Conservation (phyloP, 495 filamentous ascomycete species). For the Venustampulla echinocandica region DNA sequence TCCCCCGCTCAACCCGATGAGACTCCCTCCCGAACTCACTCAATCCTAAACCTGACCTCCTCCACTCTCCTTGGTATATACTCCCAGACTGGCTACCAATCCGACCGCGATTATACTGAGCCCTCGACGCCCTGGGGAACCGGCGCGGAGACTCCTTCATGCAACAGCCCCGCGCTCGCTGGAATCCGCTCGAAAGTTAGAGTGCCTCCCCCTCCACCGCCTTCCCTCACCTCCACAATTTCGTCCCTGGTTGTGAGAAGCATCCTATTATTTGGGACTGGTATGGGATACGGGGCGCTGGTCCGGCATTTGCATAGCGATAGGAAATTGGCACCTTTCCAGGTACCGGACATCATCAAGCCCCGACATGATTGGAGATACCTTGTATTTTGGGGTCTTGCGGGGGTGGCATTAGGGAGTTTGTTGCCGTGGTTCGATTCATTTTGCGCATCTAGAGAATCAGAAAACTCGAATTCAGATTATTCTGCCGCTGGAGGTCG, state of each 20-base stretch:
- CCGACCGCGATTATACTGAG: constrained; percentile 34
- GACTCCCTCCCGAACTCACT: constrained; percentile 50
- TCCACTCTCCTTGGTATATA: constrained; percentile 91
- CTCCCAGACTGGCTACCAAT: constrained; percentile 51
- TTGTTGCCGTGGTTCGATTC: constrained; percentile 79
- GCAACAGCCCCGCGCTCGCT: not conserved
- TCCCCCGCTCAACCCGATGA: constrained; percentile 35
- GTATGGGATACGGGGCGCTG: constrained; percentile 75
- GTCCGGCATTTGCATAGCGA: constrained; percentile 75
- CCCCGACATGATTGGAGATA: constrained; percentile 55
- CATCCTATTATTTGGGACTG: constrained; percentile 67
- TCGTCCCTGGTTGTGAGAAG: constrained; percentile 33
- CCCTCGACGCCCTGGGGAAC: constrained; percentile 56
- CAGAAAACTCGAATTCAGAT: not conserved
- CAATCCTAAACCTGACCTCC: constrained; percentile 77
- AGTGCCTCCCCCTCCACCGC: constrained; percentile 13
- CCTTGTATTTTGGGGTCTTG: constrained; percentile 69
- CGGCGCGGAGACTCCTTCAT: constrained; percentile 52
- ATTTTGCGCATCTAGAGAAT: constrained; percentile 30
- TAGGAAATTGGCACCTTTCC: constrained; percentile 53
- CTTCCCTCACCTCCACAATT: constrained; percentile 22
- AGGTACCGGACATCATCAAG: constrained; percentile 47
- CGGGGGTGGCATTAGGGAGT: constrained; percentile 67
- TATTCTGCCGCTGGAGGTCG: constrained; percentile 25
- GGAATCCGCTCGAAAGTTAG: constrained; percentile 5